These are phyloP conservation scores for Mycena rebaudengoi DNA, from an alignment of 768 basidiomycete genomes.

Conservation along the genomic window DNA sequence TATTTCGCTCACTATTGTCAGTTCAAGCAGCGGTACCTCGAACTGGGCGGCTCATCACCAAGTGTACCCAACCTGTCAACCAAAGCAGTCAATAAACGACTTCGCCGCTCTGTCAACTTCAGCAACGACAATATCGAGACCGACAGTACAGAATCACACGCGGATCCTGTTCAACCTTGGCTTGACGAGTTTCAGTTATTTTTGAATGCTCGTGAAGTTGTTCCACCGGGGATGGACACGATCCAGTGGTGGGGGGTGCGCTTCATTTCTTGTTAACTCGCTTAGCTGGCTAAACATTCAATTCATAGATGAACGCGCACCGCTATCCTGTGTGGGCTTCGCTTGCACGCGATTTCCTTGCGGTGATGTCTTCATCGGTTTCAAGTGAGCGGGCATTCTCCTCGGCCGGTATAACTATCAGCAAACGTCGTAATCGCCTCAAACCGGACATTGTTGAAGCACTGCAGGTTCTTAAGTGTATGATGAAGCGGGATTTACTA, in stretches of 20 bases:
- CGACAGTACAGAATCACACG: not conserved
- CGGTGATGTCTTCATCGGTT: not conserved
- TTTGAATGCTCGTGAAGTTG: not conserved
- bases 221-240: not conserved
- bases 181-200: not conserved
- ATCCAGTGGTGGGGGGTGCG: conserved; percentile 6
- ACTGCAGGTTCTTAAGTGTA: too few species aligned
- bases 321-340: not conserved
- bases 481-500: too few species aligned
- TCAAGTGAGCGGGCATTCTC: not conserved
- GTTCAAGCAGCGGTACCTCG: not conserved
- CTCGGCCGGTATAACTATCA: conserved; percentile 1
- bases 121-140: not conserved
- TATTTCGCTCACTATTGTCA: not conserved
- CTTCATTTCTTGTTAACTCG: not conserved
- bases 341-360: not conserved
- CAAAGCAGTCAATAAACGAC: not conserved
- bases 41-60: not conserved
- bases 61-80: not conserved
- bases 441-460: too few species aligned
- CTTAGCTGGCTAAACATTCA: not conserved
- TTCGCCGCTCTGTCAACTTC: not conserved
- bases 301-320: not conserved
- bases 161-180: not conserved
- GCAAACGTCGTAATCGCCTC: too few species aligned